Percentiles rank a stretch among this genome's conserved stretches.
Conservation (phyloP, 805 yeast species). For the Saccharomycopsis javanensis region DNA sequence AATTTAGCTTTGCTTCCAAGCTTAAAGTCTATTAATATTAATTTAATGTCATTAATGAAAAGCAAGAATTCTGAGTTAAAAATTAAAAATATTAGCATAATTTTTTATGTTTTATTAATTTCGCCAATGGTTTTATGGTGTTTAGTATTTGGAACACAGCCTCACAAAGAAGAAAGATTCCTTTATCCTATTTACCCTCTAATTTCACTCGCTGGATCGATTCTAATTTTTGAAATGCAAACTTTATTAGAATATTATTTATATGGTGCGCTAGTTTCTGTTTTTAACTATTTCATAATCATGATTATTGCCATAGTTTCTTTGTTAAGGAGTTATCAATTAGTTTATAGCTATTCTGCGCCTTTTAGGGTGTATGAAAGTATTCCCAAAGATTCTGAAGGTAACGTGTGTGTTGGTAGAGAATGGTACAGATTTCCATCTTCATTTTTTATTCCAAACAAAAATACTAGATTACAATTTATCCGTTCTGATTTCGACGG, state of each 20-base stretch:
- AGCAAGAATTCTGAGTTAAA: not conserved
- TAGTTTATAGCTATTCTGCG: conserved; percentile 60
- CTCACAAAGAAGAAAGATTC: conserved; percentile 91
- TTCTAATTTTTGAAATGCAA: conserved; percentile 20
- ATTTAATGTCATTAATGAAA: conserved; percentile 13
- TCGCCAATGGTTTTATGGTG: conserved; percentile 60
- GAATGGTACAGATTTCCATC: conserved; percentile 94
- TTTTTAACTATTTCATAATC: not conserved
- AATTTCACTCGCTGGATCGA: conserved; percentile 52
- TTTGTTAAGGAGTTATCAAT: conserved; percentile 45
- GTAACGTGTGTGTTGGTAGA: conserved; percentile 78
- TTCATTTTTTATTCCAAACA: conserved; percentile 63
- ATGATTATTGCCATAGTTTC: conserved; percentile 26
- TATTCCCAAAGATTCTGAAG: conserved; percentile 27
- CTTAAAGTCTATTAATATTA: conserved; percentile 22
- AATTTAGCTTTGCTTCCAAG: conserved; percentile 30
- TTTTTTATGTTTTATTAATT: conserved; percentile 23
- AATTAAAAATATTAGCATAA: conserved; percentile 3
- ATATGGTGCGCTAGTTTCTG: not conserved
- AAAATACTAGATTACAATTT: conserved; percentile 53
- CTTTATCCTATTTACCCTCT: conserved; percentile 76
- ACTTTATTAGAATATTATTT: not conserved
- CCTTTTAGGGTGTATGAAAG: conserved; percentile 54
- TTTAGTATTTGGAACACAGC: conserved; percentile 56
- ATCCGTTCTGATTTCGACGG: conserved; percentile 77